phyloP scores from a whole-genome alignment of 2,329 filamentous ascomycete genomes.

The Rhynchosporium secalis region DNA sequence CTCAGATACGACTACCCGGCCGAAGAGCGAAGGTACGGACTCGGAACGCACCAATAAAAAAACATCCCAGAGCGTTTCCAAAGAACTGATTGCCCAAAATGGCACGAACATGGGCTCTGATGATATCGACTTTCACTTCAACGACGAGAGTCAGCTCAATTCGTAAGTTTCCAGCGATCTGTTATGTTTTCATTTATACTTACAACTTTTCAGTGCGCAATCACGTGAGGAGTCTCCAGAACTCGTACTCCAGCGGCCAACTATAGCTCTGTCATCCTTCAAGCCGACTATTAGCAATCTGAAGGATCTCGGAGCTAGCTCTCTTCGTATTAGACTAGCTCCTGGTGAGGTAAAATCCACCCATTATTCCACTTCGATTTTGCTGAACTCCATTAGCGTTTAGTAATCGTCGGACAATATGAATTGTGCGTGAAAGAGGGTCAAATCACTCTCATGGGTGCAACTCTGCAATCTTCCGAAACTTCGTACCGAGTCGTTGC shows the following conservation, averaged over 20 bases:
- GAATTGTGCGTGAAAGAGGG: conserved; percentile 62
- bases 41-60: neutral
- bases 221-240: conserved; percentile 33
- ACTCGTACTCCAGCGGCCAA: conserved; percentile 29
- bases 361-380: neutral
- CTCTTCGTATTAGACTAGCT: conserved; percentile 46
- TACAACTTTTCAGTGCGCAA: conserved; percentile 29
- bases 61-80: neutral
- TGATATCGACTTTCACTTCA: conserved; percentile 1
- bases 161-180: conserved; percentile 18
- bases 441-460: conserved; percentile 64
- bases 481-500: conserved; percentile 60
- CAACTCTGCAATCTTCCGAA: conserved; percentile 54
- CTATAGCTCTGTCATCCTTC: conserved; percentile 49
- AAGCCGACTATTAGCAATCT: conserved; percentile 48
- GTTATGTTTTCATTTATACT: conserved; percentile 29
- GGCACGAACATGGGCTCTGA: neutral
- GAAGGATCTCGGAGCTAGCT: conserved; percentile 43
- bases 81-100: neutral
- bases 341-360: conserved; percentile 50
- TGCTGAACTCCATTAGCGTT: conserved; percentile 47
- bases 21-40: neutral
- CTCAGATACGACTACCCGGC: neutral
- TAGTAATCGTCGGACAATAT: conserved; percentile 68
- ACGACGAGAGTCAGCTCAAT: conserved; percentile 17